These are phyloP conservation scores for Populus alba DNA, from an alignment of 345 rosid genomes.

Conservation along the genomic window DNA sequence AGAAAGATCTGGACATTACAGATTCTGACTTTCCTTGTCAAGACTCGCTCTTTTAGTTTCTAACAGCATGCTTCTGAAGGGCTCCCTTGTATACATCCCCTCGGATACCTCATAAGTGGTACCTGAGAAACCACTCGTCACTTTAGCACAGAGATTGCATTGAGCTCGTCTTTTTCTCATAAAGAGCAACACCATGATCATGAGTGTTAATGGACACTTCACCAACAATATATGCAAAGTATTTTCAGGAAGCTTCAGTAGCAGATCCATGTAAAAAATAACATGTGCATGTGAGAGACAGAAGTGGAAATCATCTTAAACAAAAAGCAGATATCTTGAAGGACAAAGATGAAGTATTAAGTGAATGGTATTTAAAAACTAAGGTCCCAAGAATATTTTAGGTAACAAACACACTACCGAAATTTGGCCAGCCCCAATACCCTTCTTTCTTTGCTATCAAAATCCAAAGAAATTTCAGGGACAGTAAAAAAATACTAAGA, in stretches of 20 bases:
- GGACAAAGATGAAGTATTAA: too few species aligned
- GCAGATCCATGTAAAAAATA: neutral
- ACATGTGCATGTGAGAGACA: too few species aligned
- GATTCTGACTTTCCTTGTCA: constrained; percentile 15
- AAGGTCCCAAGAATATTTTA: too few species aligned
- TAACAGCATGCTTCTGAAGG: constrained; percentile 16
- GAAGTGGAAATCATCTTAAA: too few species aligned
- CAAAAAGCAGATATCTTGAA: too few species aligned
- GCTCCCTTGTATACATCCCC: constrained; percentile 37
- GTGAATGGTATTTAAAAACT: too few species aligned
- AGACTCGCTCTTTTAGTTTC: neutral
- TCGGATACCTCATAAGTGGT: constrained; percentile 49
- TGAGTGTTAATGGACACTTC: constrained; percentile 14
- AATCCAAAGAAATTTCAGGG: too few species aligned
- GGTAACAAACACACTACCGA: too few species aligned
- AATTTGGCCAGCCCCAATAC: too few species aligned
- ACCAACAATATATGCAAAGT: neutral
- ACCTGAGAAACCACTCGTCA: constrained; percentile 16
- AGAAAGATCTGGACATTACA: constrained; percentile 19
- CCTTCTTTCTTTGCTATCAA: too few species aligned
- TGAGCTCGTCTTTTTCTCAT: constrained; percentile 26
- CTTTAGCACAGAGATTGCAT: constrained; percentile 55
- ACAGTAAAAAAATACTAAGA: too few species aligned
- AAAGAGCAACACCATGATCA: constrained; percentile 39
- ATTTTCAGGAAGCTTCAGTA: neutral